phyloP scores from a whole-genome alignment of 805 yeast genomes.

The Candida dajiaensis region DNA sequence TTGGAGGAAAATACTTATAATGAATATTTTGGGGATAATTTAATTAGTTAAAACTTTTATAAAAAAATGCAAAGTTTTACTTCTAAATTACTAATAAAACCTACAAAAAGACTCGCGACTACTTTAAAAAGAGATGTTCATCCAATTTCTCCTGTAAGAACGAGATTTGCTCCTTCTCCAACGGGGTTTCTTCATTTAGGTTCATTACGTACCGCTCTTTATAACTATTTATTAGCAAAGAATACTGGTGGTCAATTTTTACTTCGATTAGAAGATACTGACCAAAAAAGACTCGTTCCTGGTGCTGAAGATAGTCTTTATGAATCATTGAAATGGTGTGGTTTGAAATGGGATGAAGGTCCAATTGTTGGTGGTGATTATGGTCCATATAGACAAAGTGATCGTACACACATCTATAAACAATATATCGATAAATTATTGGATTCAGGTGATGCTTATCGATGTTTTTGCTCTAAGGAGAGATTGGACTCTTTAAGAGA shows the following conservation, averaged over 20 bases:
- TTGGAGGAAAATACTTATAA: no score
- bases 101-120: not conserved
- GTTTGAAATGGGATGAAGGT: constrained; percentile 75
- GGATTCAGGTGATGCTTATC: constrained; percentile 67
- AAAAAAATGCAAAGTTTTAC: not conserved
- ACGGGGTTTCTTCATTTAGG: constrained; percentile 95
- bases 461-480: constrained; percentile 82
- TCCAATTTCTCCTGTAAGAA: constrained; percentile 53
- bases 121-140: not conserved
- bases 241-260: constrained; percentile 77
- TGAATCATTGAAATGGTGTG: constrained; percentile 73
- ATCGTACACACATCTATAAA: constrained; percentile 61
- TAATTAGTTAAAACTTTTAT: no score
- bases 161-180: constrained; percentile 97
- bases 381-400: constrained; percentile 86
- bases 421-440: constrained; percentile 52
- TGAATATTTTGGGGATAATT: no score
- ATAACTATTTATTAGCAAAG: constrained; percentile 78
- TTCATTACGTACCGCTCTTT: constrained; percentile 86
- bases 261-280: constrained; percentile 89
- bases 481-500: constrained; percentile 62
- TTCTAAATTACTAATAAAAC: not conserved
- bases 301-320: constrained; percentile 84
- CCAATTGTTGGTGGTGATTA: constrained; percentile 40
- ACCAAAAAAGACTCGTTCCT: constrained; percentile 65